phyloP scores from a whole-genome alignment of 2,329 filamentous ascomycete species.

The Trichophyton schoenleinii region DNA sequence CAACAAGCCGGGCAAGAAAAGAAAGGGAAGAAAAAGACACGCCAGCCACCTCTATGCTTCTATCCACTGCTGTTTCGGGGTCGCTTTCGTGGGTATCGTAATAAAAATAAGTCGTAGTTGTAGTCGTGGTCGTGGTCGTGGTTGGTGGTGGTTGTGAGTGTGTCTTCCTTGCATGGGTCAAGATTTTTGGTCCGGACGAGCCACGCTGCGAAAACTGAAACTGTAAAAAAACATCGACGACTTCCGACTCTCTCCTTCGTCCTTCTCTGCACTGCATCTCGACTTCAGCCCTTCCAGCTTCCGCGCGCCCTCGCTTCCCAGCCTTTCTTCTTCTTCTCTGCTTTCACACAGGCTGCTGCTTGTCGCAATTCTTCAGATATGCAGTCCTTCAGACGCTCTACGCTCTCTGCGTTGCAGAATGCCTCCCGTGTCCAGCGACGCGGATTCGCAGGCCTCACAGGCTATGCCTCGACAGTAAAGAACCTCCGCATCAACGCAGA shows the following conservation, averaged over 20 bases:
- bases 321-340: constrained; percentile 8
- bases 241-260: not conserved
- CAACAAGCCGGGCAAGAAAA: too few species aligned
- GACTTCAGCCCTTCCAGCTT: not conserved
- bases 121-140: not conserved
- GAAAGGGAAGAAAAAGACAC: too few species aligned
- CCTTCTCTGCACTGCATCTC: constrained; percentile 3
- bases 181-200: not conserved
- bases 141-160: not conserved
- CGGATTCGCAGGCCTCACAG: constrained; percentile 50
- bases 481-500: constrained; percentile 89
- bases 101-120: not conserved
- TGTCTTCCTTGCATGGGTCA: not conserved
- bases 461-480: constrained; percentile 59
- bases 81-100: not conserved
- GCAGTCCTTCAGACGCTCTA: constrained; percentile 71
- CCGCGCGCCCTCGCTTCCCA: not conserved
- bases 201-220: constrained; percentile 1
- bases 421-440: constrained; percentile 47
- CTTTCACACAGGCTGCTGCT: constrained; percentile 14
- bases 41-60: not conserved
- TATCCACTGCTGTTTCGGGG: not conserved
- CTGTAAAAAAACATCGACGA: not conserved
- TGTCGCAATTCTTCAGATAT: constrained; percentile 36
- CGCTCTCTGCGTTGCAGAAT: constrained; percentile 55